phyloP scores from a whole-genome alignment of 805 yeast species.

The Wickerhamiella nectarea region DNA sequence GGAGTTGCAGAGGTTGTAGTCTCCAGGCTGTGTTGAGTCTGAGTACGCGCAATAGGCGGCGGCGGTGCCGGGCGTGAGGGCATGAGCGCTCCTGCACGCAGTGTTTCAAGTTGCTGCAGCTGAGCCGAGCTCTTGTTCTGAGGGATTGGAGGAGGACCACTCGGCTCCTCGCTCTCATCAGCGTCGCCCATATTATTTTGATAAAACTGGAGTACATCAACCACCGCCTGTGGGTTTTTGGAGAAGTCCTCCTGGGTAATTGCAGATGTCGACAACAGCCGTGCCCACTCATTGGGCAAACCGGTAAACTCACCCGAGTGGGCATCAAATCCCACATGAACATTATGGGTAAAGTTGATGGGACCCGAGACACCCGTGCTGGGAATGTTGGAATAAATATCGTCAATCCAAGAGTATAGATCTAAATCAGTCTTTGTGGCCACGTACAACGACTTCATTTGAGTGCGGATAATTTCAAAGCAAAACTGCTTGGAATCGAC shows the following conservation, averaged over 20 bases:
- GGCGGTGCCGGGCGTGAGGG: constrained; percentile 12
- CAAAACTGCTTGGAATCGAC: constrained; percentile 64
- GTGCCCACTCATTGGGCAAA: constrained; percentile 86
- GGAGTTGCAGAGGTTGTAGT: constrained; percentile 3
- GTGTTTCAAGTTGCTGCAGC: constrained; percentile 5
- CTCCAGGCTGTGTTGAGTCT: background rate
- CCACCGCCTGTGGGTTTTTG: constrained; percentile 86
- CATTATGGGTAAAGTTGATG: constrained; percentile 86
- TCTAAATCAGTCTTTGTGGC: constrained; percentile 70
- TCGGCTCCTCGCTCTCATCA: background rate
- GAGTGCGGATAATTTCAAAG: constrained; percentile 49
- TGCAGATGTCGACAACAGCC: constrained; percentile 68
- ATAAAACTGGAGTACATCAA: constrained; percentile 79
- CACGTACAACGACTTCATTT: constrained; percentile 51
- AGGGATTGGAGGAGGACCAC: constrained; percentile 12
- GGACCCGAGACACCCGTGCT: constrained; percentile 65
- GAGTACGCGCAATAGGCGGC: constrained; percentile 7
- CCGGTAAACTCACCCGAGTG: constrained; percentile 82
- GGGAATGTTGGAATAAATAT: constrained; percentile 39
- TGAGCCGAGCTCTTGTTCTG: constrained; percentile 4
- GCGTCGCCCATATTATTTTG: constrained; percentile 21
- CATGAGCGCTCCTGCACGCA: constrained; percentile 4
- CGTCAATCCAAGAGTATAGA: constrained; percentile 79
- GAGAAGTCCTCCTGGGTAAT: constrained; percentile 79
- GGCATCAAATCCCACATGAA: constrained; percentile 84